Conservation (phyloP, 225 moss, liverwort and hornwort species). For the Rhytidiadelphus loreus region DNA sequence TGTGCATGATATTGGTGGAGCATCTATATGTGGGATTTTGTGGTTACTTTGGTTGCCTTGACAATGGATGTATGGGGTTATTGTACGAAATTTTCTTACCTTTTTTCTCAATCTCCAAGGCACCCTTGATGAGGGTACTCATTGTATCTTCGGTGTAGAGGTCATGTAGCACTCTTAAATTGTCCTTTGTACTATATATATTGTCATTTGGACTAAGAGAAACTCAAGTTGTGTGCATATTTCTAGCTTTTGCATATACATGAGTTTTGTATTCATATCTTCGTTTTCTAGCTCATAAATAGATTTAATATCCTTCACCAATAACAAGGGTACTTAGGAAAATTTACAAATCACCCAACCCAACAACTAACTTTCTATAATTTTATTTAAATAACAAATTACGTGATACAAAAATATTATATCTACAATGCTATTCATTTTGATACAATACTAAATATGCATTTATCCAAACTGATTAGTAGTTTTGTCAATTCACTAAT, state of each 20-base stretch:
- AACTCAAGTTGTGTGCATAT: neutral
- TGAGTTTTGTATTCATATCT: neutral
- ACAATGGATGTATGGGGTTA: neutral
- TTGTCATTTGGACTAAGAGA: neutral
- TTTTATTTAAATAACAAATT: neutral
- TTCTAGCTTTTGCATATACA: neutral
- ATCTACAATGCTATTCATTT: no score
- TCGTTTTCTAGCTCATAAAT: neutral
- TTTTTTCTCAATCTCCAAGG: neutral
- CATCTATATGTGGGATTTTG: neutral
- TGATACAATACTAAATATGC: no score
- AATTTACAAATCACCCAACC: neutral
- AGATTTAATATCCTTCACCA: neutral
- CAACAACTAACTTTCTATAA: neutral
- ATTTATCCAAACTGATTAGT: no score
- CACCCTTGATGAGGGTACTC: no score
- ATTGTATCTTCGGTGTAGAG: neutral
- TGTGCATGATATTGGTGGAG: neutral
- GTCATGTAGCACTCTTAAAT: neutral
- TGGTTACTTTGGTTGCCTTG: neutral
- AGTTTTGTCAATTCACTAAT: no score
- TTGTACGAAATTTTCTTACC: no score
- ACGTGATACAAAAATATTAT: no score
- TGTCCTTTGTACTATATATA: neutral
- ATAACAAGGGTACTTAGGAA: fast-evolving